These are phyloP conservation scores for Spergularia marina DNA, from an alignment of 148 eudicot genomes.

Conservation along the genomic window DNA sequence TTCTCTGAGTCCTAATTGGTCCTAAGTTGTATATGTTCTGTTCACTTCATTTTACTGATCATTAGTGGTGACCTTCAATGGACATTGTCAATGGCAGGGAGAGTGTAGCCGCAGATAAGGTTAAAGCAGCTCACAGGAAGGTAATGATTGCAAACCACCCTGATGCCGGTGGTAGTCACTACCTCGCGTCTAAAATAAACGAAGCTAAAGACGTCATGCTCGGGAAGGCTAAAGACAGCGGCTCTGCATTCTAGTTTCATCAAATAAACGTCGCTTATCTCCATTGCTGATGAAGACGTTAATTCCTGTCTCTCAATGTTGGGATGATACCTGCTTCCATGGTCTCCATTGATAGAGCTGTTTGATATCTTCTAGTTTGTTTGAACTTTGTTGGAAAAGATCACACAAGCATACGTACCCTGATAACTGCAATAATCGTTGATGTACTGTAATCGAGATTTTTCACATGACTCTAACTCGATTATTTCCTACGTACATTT, in stretches of 20 bases:
- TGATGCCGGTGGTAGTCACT: slow-evolving; percentile 59
- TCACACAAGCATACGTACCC: too few species aligned
- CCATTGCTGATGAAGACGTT: background rate
- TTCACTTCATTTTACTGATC: background rate
- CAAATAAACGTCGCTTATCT: background rate
- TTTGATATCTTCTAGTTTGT: background rate
- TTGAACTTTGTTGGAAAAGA: too few species aligned
- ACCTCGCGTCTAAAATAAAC: slow-evolving; percentile 58
- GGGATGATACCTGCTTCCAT: background rate
- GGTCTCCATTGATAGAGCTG: background rate
- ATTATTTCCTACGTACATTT: too few species aligned
- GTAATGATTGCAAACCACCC: slow-evolving; percentile 67
- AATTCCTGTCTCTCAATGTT: background rate
- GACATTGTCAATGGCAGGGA: slow-evolving; percentile 36
- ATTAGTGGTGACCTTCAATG: background rate
- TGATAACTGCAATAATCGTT: too few species aligned
- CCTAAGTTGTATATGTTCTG: background rate
- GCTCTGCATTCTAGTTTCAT: slow-evolving; percentile 43
- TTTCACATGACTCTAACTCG: too few species aligned
- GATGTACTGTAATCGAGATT: too few species aligned
- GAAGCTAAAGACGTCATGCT: slow-evolving; percentile 61
- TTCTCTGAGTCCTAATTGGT: background rate
- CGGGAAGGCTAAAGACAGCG: slow-evolving; percentile 44
- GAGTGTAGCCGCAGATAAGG: slow-evolving; percentile 41
- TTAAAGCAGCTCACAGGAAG: slow-evolving; percentile 55